A percentile compares a stretch with the other conserved stretches of the same genome.
Conservation (phyloP, 2,329 filamentous ascomycete species). For the Talaromyces amestolkiae region DNA sequence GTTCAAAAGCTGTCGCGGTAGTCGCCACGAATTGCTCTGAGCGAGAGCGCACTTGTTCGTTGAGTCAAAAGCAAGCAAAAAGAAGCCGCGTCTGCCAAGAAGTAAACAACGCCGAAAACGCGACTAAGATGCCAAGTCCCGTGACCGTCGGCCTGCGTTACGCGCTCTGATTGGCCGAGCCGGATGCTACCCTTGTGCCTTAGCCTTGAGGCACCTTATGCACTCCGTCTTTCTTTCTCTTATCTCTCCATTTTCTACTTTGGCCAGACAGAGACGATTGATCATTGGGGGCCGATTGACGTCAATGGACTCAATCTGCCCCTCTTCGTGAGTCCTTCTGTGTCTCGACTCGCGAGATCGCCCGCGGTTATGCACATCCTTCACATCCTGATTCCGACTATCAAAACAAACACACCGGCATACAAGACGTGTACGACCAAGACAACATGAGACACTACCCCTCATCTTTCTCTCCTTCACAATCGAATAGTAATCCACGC, state of each 20-base stretch:
- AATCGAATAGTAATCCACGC: background rate
- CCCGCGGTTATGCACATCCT: background rate
- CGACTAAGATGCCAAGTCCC: conserved; percentile 15
- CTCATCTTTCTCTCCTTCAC: background rate
- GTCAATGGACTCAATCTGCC: background rate
- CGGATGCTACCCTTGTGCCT: background rate
- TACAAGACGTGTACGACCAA: background rate
- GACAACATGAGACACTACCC: conserved; percentile 5
- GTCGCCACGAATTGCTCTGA: background rate
- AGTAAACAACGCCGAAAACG: conserved; percentile 16
- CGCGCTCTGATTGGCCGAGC: background rate
- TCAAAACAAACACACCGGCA: conserved; percentile 2
- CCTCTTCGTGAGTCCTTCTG: background rate
- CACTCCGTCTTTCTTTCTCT: background rate
- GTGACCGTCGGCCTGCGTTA: background rate
- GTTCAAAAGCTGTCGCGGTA: background rate
- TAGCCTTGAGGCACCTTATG: conserved; percentile 6
- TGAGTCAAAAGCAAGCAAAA: background rate
- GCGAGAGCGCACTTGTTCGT: background rate
- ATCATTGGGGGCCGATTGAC: background rate
- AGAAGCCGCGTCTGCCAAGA: conserved; percentile 14
- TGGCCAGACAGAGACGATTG: too few species aligned
- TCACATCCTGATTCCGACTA: conserved; percentile 1
- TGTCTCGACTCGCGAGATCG: conserved; percentile 1
- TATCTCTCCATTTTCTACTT: background rate